These are phyloP conservation scores for Asterophora parasitica DNA, from an alignment of 768 basidiomycete species.

Conservation along the genomic window DNA sequence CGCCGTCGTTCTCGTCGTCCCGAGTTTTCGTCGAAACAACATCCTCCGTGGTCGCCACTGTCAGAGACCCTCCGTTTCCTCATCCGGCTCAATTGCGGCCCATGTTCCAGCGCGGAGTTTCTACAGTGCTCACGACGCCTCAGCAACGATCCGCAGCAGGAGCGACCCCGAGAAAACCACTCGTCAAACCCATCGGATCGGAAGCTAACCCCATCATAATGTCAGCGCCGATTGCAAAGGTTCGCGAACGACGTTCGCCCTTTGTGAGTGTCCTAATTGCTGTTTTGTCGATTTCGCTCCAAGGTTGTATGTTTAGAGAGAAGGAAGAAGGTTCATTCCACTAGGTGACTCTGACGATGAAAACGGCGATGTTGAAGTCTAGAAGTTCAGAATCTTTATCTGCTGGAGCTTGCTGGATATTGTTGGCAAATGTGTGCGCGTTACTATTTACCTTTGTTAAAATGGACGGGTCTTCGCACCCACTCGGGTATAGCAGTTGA, in stretches of 20 bases:
- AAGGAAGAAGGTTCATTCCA: slow-evolving; percentile 45
- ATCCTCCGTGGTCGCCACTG: not conserved
- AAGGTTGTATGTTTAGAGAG: slow-evolving; percentile 24
- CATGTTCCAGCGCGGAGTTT: not conserved
- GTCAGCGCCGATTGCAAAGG: slow-evolving; percentile 4
- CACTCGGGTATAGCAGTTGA: too few relatives aligned
- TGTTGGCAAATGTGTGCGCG: too few relatives aligned
- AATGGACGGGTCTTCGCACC: too few relatives aligned
- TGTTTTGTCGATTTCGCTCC: not conserved
- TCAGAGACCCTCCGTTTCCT: not conserved
- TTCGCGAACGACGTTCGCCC: slow-evolving; percentile 23
- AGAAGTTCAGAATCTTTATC: too few relatives aligned
- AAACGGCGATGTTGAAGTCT: slow-evolving; percentile 4
- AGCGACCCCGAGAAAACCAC: not conserved
- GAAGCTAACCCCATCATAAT: not conserved
- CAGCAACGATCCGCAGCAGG: not conserved
- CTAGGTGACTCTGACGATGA: slow-evolving; percentile 41
- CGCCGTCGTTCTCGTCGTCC: not conserved
- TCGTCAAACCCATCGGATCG: not conserved
- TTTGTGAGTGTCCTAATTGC: slow-evolving; percentile 16
- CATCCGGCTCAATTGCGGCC: not conserved
- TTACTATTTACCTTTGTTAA: too few relatives aligned
- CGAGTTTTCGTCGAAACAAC: not conserved
- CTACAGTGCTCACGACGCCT: not conserved
- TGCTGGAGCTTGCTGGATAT: too few relatives aligned